phyloP scores from a whole-genome alignment of 1,139 yeast genomes.

The Suhomyces yuchorum region DNA sequence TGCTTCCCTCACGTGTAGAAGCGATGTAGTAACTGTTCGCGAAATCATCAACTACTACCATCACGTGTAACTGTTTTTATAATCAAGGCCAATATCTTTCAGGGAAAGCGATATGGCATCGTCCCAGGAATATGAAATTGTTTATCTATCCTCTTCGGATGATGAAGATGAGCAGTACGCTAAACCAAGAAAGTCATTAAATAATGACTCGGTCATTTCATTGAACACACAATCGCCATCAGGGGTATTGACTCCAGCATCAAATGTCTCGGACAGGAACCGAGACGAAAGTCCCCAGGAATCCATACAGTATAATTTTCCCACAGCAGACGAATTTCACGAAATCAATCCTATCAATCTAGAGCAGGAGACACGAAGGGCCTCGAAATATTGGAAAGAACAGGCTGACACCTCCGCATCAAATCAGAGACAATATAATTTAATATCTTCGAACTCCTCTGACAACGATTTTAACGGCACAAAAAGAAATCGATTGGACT shows the following conservation, averaged over 20 bases:
- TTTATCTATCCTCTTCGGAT: conserved; percentile 12
- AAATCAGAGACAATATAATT: not conserved
- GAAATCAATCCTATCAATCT: not conserved
- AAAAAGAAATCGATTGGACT: not conserved
- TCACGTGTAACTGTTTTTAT: not conserved
- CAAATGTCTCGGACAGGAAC: not conserved
- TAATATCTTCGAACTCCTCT: not conserved
- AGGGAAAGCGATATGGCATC: not conserved
- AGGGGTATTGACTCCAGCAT: not conserved
- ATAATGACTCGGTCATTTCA: not conserved
- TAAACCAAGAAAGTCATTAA: not conserved
- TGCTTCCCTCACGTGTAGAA: too few relatives aligned
- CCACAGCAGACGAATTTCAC: not conserved
- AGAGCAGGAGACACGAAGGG: not conserved
- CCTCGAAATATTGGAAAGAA: not conserved
- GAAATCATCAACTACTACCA: not conserved
- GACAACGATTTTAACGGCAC: not conserved
- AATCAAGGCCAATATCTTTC: not conserved
- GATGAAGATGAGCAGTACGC: conserved; percentile 3
- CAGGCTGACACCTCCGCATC: not conserved
- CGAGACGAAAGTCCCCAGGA: not conserved
- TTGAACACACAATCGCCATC: not conserved
- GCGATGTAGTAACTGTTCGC: too few relatives aligned
- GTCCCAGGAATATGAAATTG: conserved; percentile 5
- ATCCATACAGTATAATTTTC: not conserved